These are phyloP conservation scores for Magnolia officinalis DNA, from an alignment of 164 flowering plant genomes.

Conservation along the genomic window DNA sequence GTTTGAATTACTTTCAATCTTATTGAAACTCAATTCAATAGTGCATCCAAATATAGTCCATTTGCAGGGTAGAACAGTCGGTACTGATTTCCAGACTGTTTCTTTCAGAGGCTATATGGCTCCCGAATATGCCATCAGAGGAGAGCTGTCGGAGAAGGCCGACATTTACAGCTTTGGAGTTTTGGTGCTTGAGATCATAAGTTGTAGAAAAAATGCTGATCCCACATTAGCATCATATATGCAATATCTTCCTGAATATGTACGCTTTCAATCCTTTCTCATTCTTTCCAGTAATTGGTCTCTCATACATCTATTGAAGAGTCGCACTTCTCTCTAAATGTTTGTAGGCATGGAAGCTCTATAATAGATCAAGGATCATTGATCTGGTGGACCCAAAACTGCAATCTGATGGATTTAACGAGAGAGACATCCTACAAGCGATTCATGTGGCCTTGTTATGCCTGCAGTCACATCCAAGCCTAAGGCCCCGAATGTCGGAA, in stretches of 20 bases:
- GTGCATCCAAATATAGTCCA: too few relatives aligned
- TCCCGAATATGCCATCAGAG: conserved; percentile 66
- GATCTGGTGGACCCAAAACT: conserved; percentile 55
- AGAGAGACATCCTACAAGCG: conserved; percentile 44
- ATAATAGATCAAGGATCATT: conserved; percentile 39
- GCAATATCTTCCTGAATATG: conserved; percentile 79
- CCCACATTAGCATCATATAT: conserved; percentile 49
- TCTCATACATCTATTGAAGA: neutral
- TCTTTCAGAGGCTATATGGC: conserved; percentile 61
- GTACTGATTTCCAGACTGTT: neutral
- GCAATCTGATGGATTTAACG: conserved; percentile 33
- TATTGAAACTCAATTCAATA: too few relatives aligned
- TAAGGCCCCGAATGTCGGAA: conserved; percentile 73
- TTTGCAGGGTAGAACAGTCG: neutral
- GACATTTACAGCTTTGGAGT: conserved; percentile 74
- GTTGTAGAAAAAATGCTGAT: conserved; percentile 58
- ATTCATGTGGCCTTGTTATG: conserved; percentile 59
- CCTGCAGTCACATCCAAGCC: conserved; percentile 53
- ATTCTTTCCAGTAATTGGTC: neutral
- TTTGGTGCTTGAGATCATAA: conserved; percentile 57
- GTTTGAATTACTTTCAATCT: too few relatives aligned
- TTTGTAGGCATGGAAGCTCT: conserved; percentile 70
- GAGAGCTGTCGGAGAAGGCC: conserved; percentile 65
- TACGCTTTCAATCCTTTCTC: conserved; percentile 16
- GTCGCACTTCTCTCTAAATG: conserved; percentile 2